Percentiles rank a stretch among this genome's conserved stretches.
These are phyloP conservation scores for Claviceps spartinae DNA, from an alignment of 2,329 filamentous ascomycete genomes.

Conservation along the genomic window DNA sequence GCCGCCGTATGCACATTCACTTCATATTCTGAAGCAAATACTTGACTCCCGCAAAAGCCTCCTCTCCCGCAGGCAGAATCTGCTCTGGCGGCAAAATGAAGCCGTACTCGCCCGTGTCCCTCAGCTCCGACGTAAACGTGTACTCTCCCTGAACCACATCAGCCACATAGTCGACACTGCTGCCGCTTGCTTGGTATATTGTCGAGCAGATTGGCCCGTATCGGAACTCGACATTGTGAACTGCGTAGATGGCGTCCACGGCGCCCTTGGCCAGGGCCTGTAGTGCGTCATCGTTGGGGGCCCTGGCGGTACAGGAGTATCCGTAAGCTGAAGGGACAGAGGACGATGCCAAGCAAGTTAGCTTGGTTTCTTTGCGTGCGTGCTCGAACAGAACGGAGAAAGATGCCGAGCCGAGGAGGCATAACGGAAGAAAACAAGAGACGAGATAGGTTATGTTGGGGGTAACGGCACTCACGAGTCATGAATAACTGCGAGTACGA, in stretches of 20 bases:
- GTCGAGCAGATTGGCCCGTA: slow-evolving; percentile 25
- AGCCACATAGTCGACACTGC: slow-evolving; percentile 30
- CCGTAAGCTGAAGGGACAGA: slow-evolving; percentile 32
- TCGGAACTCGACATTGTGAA: neutral
- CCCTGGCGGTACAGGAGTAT: slow-evolving; percentile 37
- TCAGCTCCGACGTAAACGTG: slow-evolving; percentile 24
- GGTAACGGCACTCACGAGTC: slow-evolving; percentile 38
- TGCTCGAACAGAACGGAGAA: neutral
- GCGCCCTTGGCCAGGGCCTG: slow-evolving; percentile 33
- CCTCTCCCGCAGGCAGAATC: slow-evolving; percentile 29
- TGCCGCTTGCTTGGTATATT: slow-evolving; percentile 17
- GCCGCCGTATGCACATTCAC: slow-evolving; percentile 5
- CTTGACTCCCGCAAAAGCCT: slow-evolving; percentile 36
- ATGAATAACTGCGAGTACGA: slow-evolving; percentile 48
- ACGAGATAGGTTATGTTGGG: no score
- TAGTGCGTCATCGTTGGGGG: slow-evolving; percentile 34
- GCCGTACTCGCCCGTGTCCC: slow-evolving; percentile 22
- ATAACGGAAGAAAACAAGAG: neutral
- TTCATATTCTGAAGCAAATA: slow-evolving; percentile 40
- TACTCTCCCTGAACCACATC: slow-evolving; percentile 29
- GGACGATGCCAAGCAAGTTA: slow-evolving; percentile 13
- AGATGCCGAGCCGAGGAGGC: neutral
- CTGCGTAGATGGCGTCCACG: slow-evolving; percentile 16
- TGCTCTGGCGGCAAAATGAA: slow-evolving; percentile 29
- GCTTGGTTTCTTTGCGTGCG: neutral